phyloP scores from a whole-genome alignment of 2,329 filamentous ascomycete genomes.

The Fonsecaea pugnacius region DNA sequence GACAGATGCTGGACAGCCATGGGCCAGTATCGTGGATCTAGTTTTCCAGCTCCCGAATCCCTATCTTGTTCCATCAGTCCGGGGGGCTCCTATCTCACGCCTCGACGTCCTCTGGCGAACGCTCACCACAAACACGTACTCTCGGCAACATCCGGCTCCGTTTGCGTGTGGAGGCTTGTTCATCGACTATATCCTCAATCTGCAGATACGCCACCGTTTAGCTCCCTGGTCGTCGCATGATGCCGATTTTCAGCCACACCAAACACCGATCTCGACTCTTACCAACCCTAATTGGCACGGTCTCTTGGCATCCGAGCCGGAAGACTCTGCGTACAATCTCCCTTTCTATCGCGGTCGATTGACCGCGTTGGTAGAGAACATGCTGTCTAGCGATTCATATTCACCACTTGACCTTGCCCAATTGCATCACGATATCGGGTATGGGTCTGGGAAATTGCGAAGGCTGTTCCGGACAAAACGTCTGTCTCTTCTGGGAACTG shows the following conservation, averaged over 20 bases:
- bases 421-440: conserved; percentile 19
- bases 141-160: conserved; percentile 19
- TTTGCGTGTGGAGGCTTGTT: conserved; percentile 14
- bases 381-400: conserved; percentile 18
- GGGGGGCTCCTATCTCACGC: conserved; percentile 13
- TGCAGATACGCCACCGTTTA: conserved; percentile 23
- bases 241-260: conserved; percentile 18
- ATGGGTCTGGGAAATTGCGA: conserved; percentile 10
- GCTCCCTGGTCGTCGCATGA: conserved; percentile 17
- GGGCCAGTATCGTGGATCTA: conserved; percentile 20
- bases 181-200: conserved; percentile 20
- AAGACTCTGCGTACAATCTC: conserved; percentile 15
- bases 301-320: conserved; percentile 11
- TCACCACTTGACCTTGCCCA: conserved; percentile 17
- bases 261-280: conserved; percentile 14
- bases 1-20: conserved; percentile 17
- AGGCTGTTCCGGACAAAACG: conserved; percentile 17
- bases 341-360: conserved; percentile 16
- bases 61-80: background rate
- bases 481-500: conserved; percentile 18
- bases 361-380: conserved; percentile 19
- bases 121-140: conserved; percentile 21
- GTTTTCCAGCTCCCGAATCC: conserved; percentile 14
- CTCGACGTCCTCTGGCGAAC: conserved; percentile 20
- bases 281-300: conserved; percentile 20